Conservation (phyloP, 495 filamentous ascomycete species). For the Physcia stellaris region DNA sequence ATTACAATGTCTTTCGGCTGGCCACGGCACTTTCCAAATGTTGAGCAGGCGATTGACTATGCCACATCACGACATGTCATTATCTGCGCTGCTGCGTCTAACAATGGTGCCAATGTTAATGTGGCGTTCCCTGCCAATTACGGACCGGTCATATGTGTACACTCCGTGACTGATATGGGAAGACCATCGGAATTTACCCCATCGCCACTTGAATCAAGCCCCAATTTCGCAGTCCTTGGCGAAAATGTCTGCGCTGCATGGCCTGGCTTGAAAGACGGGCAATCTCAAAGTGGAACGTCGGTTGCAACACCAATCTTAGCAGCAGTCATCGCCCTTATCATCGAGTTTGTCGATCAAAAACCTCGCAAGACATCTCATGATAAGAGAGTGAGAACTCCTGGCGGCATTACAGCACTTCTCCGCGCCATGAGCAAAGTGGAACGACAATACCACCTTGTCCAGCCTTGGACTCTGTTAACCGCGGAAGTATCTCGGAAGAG, state of each 20-base stretch:
- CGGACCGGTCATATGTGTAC: constrained; percentile 23
- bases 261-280: constrained; percentile 15
- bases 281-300: constrained; percentile 18
- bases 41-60: constrained; percentile 17
- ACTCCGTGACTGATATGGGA: constrained; percentile 22
- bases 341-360: constrained; percentile 19
- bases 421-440: no score
- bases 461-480: no score
- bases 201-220: constrained; percentile 17
- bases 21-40: constrained; percentile 17
- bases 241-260: constrained; percentile 21
- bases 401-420: no score
- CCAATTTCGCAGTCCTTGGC: constrained; percentile 24
- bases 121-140: constrained; percentile 23
- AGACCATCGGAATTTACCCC: constrained; percentile 23
- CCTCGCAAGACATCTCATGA: no score
- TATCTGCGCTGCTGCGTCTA: constrained; percentile 24
- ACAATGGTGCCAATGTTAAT: constrained; percentile 21
- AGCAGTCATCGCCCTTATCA: constrained; percentile 18
- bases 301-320: constrained; percentile 23
- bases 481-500: no score
- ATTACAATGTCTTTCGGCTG: constrained; percentile 25
- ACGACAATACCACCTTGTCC: no score
- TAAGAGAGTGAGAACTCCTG: no score
- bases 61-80: constrained; percentile 15